phyloP scores from a whole-genome alignment of 805 yeast genomes.

The Pichia rugopelliculosa region DNA sequence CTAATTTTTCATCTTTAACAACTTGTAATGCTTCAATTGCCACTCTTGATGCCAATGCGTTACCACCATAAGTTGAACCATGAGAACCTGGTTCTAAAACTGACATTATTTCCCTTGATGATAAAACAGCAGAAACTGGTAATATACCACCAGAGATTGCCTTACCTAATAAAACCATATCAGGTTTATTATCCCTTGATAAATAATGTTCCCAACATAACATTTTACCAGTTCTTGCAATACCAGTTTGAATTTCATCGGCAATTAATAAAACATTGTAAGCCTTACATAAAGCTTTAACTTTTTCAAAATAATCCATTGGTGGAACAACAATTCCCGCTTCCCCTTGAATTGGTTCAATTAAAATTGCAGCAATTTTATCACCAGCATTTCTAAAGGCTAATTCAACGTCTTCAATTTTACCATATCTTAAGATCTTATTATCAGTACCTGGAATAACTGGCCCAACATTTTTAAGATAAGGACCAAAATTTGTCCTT shows the following conservation, averaged over 20 bases:
- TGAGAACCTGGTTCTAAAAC: slow-evolving; percentile 92
- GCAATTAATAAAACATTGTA: slow-evolving; percentile 85
- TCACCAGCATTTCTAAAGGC: slow-evolving; percentile 81
- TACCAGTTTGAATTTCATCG: slow-evolving; percentile 96
- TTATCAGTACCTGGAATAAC: slow-evolving; percentile 65
- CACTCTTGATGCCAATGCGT: slow-evolving; percentile 87
- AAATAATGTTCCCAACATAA: slow-evolving; percentile 74
- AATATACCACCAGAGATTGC: slow-evolving; percentile 93
- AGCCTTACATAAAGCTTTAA: slow-evolving; percentile 66
- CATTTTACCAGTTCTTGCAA: slow-evolving; percentile 94
- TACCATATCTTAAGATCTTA: slow-evolving; percentile 70
- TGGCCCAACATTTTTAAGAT: slow-evolving; percentile 77
- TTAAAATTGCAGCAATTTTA: slow-evolving; percentile 79
- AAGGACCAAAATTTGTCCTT: slow-evolving; percentile 83
- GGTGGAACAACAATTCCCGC: slow-evolving; percentile 98
- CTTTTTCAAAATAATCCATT: slow-evolving; percentile 64
- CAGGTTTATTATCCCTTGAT: slow-evolving; percentile 62
- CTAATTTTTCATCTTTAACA: slow-evolving; percentile 78
- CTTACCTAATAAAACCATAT: slow-evolving; percentile 82
- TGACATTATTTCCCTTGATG: slow-evolving; percentile 85
- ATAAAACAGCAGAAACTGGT: slow-evolving; percentile 86
- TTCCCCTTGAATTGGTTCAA: slow-evolving; percentile 97
- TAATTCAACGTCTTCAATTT: slow-evolving; percentile 74
- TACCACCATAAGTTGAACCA: slow-evolving; percentile 97
- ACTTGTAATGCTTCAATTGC: slow-evolving; percentile 92